Percentiles rank a stretch among this genome's conserved stretches.
Evolutionary conservation across 148 eudicot genomes (phyloP).

Genomic region (Polygonum maritimum): DNA sequence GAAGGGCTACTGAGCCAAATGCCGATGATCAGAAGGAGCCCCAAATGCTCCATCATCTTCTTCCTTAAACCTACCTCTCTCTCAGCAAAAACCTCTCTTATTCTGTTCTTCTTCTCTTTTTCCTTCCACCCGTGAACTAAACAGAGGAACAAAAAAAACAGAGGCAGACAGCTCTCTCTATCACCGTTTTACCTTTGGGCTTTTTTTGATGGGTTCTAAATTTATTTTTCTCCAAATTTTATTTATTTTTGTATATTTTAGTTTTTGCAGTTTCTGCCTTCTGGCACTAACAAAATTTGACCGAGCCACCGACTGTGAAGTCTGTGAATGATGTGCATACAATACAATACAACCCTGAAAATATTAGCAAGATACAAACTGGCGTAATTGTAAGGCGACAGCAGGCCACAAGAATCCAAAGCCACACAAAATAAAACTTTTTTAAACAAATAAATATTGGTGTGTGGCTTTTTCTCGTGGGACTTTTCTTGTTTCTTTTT

Average conservation of each 20-base stretch:
- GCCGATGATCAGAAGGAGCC: conserved; percentile 24
- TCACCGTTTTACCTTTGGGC: neutral
- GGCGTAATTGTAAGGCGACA: conserved; percentile 10
- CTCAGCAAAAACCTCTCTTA: conserved; percentile 13
- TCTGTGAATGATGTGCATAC: conserved; percentile 1
- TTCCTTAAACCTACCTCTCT: conserved; percentile 13
- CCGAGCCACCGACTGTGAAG: conserved; percentile 6
- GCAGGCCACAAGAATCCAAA: conserved; percentile 10
- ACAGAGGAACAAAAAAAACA: conserved; percentile 1
- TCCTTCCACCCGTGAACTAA: conserved; percentile 5
- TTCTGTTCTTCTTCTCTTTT: conserved; percentile 5
- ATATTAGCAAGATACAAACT: neutral
- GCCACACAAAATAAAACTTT: neutral
- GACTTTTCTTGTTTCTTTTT: conserved; percentile 1
- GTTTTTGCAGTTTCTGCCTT: neutral
- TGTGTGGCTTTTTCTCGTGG: neutral
- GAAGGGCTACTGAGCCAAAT: conserved; percentile 24
- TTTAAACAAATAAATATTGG: neutral
- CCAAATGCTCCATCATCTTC: conserved; percentile 26
- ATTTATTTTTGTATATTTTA: neutral
- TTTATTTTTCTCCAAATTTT: too few relatives aligned
- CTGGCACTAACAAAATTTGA: conserved; percentile 6
- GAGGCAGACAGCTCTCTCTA: conserved; percentile 5
- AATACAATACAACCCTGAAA: neutral
- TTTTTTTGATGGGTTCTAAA: neutral